A percentile compares a stretch with the other conserved stretches of the same genome.
phyloP scores from a whole-genome alignment of 1,284 basidiomycete species.

The Bondarzewia mesenterica region DNA sequence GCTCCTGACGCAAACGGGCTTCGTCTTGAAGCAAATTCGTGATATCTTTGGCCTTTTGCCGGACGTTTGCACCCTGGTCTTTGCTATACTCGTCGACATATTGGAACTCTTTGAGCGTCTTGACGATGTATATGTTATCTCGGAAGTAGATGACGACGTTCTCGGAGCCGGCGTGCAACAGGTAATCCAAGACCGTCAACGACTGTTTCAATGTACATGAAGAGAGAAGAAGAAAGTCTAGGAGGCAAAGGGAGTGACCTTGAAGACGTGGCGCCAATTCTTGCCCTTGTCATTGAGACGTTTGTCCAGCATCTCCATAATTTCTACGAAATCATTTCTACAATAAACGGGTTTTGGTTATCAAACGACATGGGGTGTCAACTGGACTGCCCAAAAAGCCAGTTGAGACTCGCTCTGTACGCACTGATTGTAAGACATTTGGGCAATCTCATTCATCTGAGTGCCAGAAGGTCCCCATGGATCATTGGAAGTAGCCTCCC shows the following conservation, averaged over 20 bases:
- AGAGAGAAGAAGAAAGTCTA: background rate
- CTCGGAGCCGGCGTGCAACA: constrained; percentile 93
- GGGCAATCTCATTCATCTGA: constrained; percentile 99
- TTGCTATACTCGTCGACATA: constrained; percentile 94
- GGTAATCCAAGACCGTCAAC: constrained; percentile 93
- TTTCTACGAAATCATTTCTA: constrained; percentile 98
- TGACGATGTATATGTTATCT: constrained; percentile 97
- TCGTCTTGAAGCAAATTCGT: constrained; percentile 94
- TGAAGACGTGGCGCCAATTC: constrained; percentile 99
- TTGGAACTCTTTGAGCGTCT: constrained; percentile 99
- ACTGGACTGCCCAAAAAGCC: too few species aligned
- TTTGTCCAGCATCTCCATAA: constrained; percentile 99
- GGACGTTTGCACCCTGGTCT: constrained; percentile 97
- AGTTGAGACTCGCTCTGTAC: too few species aligned
- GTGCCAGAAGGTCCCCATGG: constrained; percentile 98
- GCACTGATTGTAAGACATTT: constrained; percentile 96
- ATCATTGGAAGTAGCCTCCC: constrained; percentile 99
- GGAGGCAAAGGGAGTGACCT: constrained; percentile 39
- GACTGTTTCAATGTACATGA: constrained; percentile 42
- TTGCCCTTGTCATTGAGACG: constrained; percentile 99
- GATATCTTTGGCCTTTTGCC: constrained; percentile 99
- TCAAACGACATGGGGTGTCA: too few species aligned
- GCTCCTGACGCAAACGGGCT: constrained; percentile 76
- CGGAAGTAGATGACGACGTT: constrained; percentile 98
- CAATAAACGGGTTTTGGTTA: too few species aligned